Conservation (phyloP, 495 filamentous ascomycete species). For the Xylaria telfairii region DNA sequence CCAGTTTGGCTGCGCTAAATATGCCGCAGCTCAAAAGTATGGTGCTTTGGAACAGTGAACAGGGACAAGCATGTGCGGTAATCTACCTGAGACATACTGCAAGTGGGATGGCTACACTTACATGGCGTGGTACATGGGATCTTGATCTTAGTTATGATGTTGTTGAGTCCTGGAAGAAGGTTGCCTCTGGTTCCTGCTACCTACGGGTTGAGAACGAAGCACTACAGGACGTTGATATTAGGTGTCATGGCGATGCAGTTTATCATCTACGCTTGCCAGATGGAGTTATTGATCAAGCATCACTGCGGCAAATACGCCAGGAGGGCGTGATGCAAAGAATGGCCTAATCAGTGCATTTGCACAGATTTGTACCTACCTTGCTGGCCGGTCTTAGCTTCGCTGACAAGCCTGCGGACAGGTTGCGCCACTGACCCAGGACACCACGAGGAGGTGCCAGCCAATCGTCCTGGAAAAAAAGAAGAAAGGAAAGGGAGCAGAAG, state of each 20-base stretch:
- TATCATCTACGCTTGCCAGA: constrained; percentile 15
- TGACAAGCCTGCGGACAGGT: constrained; percentile 4
- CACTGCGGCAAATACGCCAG: constrained; percentile 16
- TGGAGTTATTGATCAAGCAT: constrained; percentile 8
- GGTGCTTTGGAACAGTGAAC: constrained; percentile 10
- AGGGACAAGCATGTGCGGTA: constrained; percentile 11
- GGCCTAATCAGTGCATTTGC: constrained; percentile 5
- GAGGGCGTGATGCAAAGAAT: constrained; percentile 5
- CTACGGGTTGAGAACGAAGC: constrained; percentile 13
- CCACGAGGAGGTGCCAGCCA: constrained; percentile 2
- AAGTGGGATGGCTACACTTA: constrained; percentile 1
- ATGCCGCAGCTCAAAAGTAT: constrained; percentile 13
- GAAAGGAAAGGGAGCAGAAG: background rate
- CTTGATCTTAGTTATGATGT: constrained; percentile 3
- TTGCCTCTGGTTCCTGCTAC: constrained; percentile 8
- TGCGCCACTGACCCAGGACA: constrained; percentile 2
- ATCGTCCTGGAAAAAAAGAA: background rate
- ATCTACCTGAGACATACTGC: constrained; percentile 9
- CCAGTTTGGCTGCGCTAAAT: constrained; percentile 13
- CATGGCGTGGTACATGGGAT: constrained; percentile 16
- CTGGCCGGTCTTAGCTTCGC: constrained; percentile 2
- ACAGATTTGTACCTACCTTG: constrained; percentile 6
- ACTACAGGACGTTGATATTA: constrained; percentile 4
- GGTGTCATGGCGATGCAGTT: constrained; percentile 16
- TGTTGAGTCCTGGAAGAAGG: constrained; percentile 7